Conservation (phyloP, 768 basidiomycete genomes). For the Sarcodon aspratus region DNA sequence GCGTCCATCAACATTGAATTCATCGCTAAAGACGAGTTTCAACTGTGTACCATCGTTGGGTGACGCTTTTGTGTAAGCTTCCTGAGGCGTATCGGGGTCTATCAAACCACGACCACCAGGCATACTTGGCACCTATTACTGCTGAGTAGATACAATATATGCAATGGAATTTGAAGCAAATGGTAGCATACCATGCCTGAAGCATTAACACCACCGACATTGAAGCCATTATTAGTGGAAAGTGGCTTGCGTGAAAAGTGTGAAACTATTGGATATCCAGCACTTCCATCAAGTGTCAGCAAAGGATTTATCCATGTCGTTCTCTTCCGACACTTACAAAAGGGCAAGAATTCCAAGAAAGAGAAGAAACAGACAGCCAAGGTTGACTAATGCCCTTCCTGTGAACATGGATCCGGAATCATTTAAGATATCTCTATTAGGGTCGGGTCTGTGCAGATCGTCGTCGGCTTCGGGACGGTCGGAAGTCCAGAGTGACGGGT, state of each 20-base stretch:
- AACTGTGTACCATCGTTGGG: background rate
- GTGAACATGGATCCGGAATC: slow-evolving; percentile 39
- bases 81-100: slow-evolving; percentile 37
- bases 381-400: slow-evolving; percentile 54
- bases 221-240: slow-evolving; percentile 28
- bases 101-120: slow-evolving; percentile 35
- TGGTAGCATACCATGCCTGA: slow-evolving; percentile 27
- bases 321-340: slow-evolving; percentile 34
- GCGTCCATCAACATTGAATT: slow-evolving; percentile 63
- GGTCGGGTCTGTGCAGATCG: slow-evolving; percentile 58
- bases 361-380: slow-evolving; percentile 57
- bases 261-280: slow-evolving; percentile 32
- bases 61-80: background rate
- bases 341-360: slow-evolving; percentile 34
- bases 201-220: slow-evolving; percentile 32
- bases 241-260: slow-evolving; percentile 19
- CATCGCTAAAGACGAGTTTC: slow-evolving; percentile 73
- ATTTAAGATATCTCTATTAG: slow-evolving; percentile 14
- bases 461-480: slow-evolving; percentile 58
- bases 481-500: slow-evolving; percentile 54
- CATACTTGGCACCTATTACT: slow-evolving; percentile 17
- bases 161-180: background rate
- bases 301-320: no score
- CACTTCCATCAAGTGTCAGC: slow-evolving; percentile 13
- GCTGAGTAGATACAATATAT: background rate